phyloP scores from a whole-genome alignment of 345 rosid genomes.

The Streptanthus diversifolius region DNA sequence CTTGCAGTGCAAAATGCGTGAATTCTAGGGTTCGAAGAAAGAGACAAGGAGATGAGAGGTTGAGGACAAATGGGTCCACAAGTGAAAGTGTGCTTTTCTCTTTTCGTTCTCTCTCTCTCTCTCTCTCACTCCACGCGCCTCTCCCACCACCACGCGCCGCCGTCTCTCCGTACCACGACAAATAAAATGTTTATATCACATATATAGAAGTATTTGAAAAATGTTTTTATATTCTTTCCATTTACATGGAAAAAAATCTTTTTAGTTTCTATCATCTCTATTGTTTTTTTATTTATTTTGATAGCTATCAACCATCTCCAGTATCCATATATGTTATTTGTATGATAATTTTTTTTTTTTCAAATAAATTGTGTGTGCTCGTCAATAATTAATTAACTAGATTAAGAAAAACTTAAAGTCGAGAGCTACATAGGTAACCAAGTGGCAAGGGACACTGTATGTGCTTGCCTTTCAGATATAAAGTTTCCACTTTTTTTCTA shows the following conservation, averaged over 20 bases:
- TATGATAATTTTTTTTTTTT: neutral
- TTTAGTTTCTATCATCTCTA: too few species aligned
- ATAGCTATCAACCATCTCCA: too few species aligned
- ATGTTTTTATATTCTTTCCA: too few species aligned
- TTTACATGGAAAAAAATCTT: too few species aligned
- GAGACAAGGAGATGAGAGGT: constrained; percentile 2
- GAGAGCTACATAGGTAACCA: neutral
- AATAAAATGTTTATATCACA: too few species aligned
- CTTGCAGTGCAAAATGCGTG: constrained; percentile 32
- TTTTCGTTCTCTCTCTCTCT: neutral
- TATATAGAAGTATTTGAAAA: too few species aligned
- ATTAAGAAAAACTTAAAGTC: neutral
- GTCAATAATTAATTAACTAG: neutral
- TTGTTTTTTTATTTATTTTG: too few species aligned
- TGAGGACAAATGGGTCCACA: constrained; percentile 31
- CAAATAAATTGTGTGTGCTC: neutral
- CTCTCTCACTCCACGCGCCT: constrained; percentile 20
- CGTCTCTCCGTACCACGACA: constrained; percentile 30
- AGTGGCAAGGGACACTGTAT: neutral
- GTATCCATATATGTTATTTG: neutral
- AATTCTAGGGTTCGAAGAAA: constrained; percentile 27
- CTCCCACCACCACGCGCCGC: constrained; percentile 30
- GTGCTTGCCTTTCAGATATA: neutral
- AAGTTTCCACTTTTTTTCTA: neutral
- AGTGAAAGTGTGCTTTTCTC: constrained; percentile 7